These are phyloP conservation scores for Cucurbita ficifolia DNA, from an alignment of 306 rosid species.

Conservation along the genomic window DNA sequence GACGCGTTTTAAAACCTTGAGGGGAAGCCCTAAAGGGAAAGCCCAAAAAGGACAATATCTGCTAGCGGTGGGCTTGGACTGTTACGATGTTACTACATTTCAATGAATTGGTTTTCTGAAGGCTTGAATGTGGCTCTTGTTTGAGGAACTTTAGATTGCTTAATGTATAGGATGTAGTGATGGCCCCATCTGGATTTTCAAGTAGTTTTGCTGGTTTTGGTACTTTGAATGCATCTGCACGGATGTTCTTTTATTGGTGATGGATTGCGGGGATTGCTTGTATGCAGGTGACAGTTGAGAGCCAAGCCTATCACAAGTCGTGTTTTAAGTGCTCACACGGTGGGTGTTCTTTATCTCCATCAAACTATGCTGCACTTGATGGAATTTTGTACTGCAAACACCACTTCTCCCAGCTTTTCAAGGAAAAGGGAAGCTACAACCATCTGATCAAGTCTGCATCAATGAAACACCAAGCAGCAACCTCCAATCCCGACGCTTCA, in stretches of 20 bases:
- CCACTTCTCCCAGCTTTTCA: constrained; percentile 90
- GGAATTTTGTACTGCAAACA: constrained; percentile 94
- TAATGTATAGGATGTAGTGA: no score
- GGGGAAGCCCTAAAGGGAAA: no score
- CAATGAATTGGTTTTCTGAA: neutral
- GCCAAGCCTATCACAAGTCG: constrained; percentile 79
- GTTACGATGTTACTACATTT: neutral
- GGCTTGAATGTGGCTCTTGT: neutral
- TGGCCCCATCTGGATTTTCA: no score
- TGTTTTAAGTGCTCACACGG: constrained; percentile 96
- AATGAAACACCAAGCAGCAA: neutral
- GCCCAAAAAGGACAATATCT: no score
- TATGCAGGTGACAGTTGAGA: constrained; percentile 79
- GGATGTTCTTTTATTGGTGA: neutral
- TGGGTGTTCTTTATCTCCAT: constrained; percentile 76
- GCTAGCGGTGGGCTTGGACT: no score
- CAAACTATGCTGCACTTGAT: constrained; percentile 88
- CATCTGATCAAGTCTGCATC: constrained; percentile 10
- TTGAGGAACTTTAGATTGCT: neutral
- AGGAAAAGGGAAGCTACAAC: constrained; percentile 45
- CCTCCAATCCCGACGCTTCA: constrained; percentile 1
- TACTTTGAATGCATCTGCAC: neutral
- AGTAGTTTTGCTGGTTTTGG: neutral
- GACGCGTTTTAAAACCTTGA: no score
- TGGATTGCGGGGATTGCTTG: neutral